Base-by-base conservation (phyloP, 2,329 filamentous ascomycete species). In the Akanthomyces lecanii region DNA sequence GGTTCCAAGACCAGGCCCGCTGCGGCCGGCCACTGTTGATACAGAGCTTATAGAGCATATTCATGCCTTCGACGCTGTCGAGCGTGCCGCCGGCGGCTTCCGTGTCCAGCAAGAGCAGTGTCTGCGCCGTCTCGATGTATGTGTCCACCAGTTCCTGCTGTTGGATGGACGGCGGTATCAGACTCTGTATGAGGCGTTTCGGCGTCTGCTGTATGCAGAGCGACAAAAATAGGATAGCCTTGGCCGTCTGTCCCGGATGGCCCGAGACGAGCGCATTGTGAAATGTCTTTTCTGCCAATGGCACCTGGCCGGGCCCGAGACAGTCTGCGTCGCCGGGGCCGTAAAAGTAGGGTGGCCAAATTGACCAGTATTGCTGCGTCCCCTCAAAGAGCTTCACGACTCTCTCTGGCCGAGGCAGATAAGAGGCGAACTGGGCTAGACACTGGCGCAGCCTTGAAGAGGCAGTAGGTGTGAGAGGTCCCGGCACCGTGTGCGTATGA, bases 1-100 rank as follows among this genome's bases (percentile, higher is more conserved):
- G 78, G 47, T 76, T 76, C 10, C 77, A 70, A 5, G 83, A 72
- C 84, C 84, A 87, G 1, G 81, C 79, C 65, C 80, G 77, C 42
- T 81, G 78, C 12, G 84, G 82, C 48, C 81, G 79, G 2, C 84
- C 84, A 65, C 83, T 79, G 63, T 84, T 81, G 58, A 83, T 73
- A 65, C 82, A 81, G 65, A 81, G 78, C 67, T 84, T 85, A 14
- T 77, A 75, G 47, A 80, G 75, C 14, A 86, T 69, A 55, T 80
- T 72, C 48, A 82, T 74, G 56, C 79, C 81, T 68, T 86, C 82
- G 62, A 86, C 75, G 3, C 79, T 80, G 56, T 84, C 79, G 0
- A 85, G 66, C 1, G 77, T 82, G 11, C 78, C 78, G 16, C 77
- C 76, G 62, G 79, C 78, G 54, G 82, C 78, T 61, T 83, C 81